These are phyloP conservation scores for Clonostachys rosea DNA, from an alignment of 2,329 filamentous ascomycete genomes.

Conservation along the genomic window DNA sequence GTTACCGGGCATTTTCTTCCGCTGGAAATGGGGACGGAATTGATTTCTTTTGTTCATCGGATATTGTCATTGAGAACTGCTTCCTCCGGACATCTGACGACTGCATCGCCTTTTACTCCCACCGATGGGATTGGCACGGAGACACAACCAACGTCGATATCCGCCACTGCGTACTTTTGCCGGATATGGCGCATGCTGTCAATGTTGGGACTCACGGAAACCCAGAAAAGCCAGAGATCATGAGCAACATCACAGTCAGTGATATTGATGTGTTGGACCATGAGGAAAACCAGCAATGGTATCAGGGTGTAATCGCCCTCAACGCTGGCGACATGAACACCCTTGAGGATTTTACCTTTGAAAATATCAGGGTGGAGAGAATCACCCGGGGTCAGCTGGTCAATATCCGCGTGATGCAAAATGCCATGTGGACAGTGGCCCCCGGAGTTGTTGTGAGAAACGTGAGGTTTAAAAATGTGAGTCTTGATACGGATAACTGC, in stretches of 20 bases:
- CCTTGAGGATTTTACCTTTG: conserved; percentile 16
- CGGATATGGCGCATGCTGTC: conserved; percentile 25
- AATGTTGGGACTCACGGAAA: conserved; percentile 29
- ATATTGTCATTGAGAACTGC: conserved; percentile 18
- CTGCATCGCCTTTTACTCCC: conserved; percentile 23
- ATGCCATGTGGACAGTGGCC: conserved; percentile 23
- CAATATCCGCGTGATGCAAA: conserved; percentile 25
- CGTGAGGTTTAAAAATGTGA: not conserved
- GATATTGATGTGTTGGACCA: conserved; percentile 30
- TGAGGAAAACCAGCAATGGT: conserved; percentile 22
- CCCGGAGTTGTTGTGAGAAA: conserved; percentile 20
- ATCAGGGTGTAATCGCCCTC: conserved; percentile 26
- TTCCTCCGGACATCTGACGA: conserved; percentile 30
- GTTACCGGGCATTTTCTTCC: conserved; percentile 11
- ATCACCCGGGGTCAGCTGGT: conserved; percentile 22
- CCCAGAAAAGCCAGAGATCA: conserved; percentile 19
- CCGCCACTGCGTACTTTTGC: conserved; percentile 17
- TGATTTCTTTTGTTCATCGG: conserved; percentile 5
- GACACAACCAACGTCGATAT: conserved; percentile 23
- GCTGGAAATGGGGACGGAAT: conserved; percentile 15
- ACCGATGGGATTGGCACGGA: conserved; percentile 22
- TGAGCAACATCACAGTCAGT: conserved; percentile 16
- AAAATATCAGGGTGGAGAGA: conserved; percentile 21
- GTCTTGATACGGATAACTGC: not conserved
- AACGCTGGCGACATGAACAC: conserved; percentile 24